Evolutionary conservation across 2,329 filamentous ascomycete species (phyloP).

Genomic region (Sarocladium strictum): DNA sequence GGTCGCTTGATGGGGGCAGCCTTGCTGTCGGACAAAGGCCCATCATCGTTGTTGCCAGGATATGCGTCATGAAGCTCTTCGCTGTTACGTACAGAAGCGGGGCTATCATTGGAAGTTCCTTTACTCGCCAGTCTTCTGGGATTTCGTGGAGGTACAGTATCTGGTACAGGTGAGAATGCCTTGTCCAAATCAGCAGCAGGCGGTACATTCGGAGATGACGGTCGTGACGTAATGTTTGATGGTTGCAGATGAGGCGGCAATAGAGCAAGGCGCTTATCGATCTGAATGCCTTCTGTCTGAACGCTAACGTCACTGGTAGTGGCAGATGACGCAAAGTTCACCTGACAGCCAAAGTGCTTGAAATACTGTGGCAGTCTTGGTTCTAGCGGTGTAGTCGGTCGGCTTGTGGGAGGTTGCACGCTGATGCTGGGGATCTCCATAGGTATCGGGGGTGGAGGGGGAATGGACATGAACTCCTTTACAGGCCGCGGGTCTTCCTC

Average conservation of each 20-base stretch:
- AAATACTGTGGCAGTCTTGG: slow-evolving; percentile 72
- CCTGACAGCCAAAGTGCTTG: slow-evolving; percentile 81
- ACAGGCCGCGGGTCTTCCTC: slow-evolving; percentile 19
- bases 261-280: slow-evolving; percentile 70
- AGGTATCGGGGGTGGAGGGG: slow-evolving; percentile 30
- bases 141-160: slow-evolving; percentile 49
- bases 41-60: slow-evolving; percentile 75
- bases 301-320: slow-evolving; percentile 35
- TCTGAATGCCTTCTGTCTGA: slow-evolving; percentile 87
- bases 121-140: slow-evolving; percentile 48
- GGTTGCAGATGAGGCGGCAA: slow-evolving; percentile 75
- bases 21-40: slow-evolving; percentile 57
- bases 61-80: slow-evolving; percentile 53
- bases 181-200: slow-evolving; percentile 26
- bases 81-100: slow-evolving; percentile 27
- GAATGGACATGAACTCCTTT: slow-evolving; percentile 11
- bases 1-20: slow-evolving; percentile 57
- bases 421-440: slow-evolving; percentile 76
- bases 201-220: slow-evolving; percentile 42
- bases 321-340: slow-evolving; percentile 28
- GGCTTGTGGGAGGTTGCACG: slow-evolving; percentile 80
- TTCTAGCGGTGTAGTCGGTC: slow-evolving; percentile 71
- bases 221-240: slow-evolving; percentile 62
- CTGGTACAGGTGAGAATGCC: slow-evolving; percentile 47
- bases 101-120: slow-evolving; percentile 35